A percentile compares a stretch with the other conserved stretches of the same genome.
phyloP scores from a whole-genome alignment of 108 stramenopile species.

The Stephanodiscus triporus region DNA sequence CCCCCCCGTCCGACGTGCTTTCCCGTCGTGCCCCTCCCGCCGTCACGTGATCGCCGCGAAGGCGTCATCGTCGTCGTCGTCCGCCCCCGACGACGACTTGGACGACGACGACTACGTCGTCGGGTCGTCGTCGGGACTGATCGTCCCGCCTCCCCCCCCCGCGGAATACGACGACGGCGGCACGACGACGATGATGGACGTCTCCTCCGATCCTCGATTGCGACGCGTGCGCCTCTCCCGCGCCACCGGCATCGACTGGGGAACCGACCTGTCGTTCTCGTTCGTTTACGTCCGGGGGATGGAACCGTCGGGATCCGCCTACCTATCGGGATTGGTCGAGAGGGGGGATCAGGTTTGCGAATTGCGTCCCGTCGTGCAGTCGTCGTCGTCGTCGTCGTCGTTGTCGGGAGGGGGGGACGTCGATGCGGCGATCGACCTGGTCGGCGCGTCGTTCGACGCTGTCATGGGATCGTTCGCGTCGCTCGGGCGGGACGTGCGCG shows the following conservation, averaged over 20 bases:
- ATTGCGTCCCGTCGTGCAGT: slow-evolving; percentile 66
- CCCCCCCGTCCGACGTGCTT: too few species aligned
- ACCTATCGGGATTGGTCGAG: slow-evolving; percentile 61
- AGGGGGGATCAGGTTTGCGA: slow-evolving; percentile 88
- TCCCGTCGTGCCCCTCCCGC: background rate
- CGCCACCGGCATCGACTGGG: slow-evolving; percentile 93
- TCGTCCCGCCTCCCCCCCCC: background rate
- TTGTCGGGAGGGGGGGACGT: slow-evolving; percentile 23
- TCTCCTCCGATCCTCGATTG: slow-evolving; percentile 68
- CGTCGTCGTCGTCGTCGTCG: too few species aligned
- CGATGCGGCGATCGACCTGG: slow-evolving; percentile 54
- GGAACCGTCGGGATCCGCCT: slow-evolving; percentile 82
- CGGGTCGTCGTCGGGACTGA: too few species aligned
- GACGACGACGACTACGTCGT: background rate
- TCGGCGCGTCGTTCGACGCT: slow-evolving; percentile 86
- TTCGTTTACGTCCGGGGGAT: slow-evolving; percentile 91
- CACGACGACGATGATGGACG: too few species aligned
- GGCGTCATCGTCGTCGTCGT: too few species aligned
- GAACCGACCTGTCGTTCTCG: slow-evolving; percentile 90
- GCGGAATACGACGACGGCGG: slow-evolving; percentile 2
- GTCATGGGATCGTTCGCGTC: slow-evolving; percentile 86
- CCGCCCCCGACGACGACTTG: background rate
- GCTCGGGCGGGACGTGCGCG: slow-evolving; percentile 59
- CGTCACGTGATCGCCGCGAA: background rate
- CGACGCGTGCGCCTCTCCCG: slow-evolving; percentile 76